A percentile compares a stretch with the other conserved stretches of the same genome.
Evolutionary conservation across 768 basidiomycete species (phyloP).

Genomic region (Strobilomyces dryophilus): DNA sequence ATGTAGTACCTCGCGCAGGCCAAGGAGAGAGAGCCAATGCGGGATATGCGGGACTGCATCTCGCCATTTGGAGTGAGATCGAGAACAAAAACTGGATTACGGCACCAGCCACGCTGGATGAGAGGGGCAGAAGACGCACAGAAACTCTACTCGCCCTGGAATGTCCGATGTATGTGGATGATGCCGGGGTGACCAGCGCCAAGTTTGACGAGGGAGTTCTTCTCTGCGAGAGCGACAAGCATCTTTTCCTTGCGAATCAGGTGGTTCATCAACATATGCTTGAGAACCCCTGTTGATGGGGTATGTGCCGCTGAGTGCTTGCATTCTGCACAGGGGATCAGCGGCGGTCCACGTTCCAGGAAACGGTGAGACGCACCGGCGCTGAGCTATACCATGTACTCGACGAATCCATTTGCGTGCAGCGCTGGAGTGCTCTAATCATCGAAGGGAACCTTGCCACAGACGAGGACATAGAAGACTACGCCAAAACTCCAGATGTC

Average conservation of each 20-base stretch:
- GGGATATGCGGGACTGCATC: constrained; percentile 65
- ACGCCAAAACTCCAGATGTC: constrained; percentile 99
- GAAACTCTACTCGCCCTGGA: constrained; percentile 79
- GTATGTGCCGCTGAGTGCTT: constrained; percentile 46
- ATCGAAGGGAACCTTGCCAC: constrained; percentile 98
- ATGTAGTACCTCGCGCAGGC: constrained; percentile 79
- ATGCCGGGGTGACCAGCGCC: no score
- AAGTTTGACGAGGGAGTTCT: constrained; percentile 69
- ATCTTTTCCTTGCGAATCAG: constrained; percentile 76
- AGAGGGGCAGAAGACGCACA: constrained; percentile 48
- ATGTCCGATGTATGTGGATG: constrained; percentile 75
- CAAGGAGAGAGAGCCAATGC: constrained; percentile 82
- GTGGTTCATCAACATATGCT: constrained; percentile 34
- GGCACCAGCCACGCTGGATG: background rate
- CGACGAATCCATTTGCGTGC: constrained; percentile 91
- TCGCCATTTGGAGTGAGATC: constrained; percentile 77
- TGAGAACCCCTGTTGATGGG: no score
- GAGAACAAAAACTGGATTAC: constrained; percentile 63
- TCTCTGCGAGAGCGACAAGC: constrained; percentile 74
- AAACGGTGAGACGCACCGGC: constrained; percentile 55
- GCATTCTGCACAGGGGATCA: constrained; percentile 62
- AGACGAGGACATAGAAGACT: constrained; percentile 89
- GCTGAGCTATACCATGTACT: constrained; percentile 96
- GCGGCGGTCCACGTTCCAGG: background rate
- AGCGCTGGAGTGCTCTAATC: constrained; percentile 99